Base-by-base conservation (phyloP, 768 basidiomycete species). In the Collybia sordida region DNA sequence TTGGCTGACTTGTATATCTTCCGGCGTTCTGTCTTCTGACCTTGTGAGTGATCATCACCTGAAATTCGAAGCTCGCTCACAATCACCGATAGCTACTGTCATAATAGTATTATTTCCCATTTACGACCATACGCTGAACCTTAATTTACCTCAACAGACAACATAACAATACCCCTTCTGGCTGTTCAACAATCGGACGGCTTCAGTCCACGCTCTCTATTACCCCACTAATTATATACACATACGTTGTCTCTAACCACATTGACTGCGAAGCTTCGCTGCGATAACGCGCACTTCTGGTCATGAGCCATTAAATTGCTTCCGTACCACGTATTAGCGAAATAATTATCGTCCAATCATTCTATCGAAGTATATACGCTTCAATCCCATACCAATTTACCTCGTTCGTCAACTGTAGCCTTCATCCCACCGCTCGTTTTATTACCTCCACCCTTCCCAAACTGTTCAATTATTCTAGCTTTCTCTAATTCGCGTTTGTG, bases 401-500 rank as follows among this genome's bases (percentile, higher is more conserved):
- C 85, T 19, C 64, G 66, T 35, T 72, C 72, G 55, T 83, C 78
- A 22, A 86, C 79, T n/a, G 60, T 66, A 0, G 83, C 80, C n/a
- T 68, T 75, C 81, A 83, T 84, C 15, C 83, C 84, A 11, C 83
- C 83, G 54, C 82, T 73, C 14, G 67, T 51, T 38, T 61, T 68
- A 57, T 70, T 72, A 24, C 64, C 59, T 34, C 47, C 63, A 49
- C 64, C 58, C 39, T 60, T 60, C 47, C 47, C 56, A 24, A 68
- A 61, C 40, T 69, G 67, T 63, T 77, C 83, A 25, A 68, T 73
- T 48, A 84, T 81, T 53, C 72, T 71, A 9, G 61, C 72, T 23
- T 65, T 69, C 64, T 89, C 87, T 52, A 82, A 60, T 58, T 83
- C 83, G 37, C 79, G 74, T 56, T 79, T 77, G 63, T 90, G 86